A percentile compares a stretch with the other conserved stretches of the same genome.
Conservation (phyloP, 805 yeast species). For the Starmerella sp. region DNA sequence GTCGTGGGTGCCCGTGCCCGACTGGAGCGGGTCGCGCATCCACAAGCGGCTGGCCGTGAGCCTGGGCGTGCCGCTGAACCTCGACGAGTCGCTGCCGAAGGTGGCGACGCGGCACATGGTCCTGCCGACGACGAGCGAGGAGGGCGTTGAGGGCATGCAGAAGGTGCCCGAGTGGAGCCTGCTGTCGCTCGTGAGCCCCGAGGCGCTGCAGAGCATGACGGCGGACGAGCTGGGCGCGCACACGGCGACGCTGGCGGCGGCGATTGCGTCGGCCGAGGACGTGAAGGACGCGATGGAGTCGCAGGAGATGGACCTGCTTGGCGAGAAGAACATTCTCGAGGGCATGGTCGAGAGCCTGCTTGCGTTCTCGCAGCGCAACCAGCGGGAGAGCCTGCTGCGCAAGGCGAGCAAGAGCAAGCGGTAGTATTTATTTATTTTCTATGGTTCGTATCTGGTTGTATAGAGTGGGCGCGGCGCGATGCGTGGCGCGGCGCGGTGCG, state of each 20-base stretch:
- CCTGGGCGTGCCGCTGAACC: constrained; percentile 62
- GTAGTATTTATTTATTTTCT: neutral
- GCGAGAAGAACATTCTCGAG: constrained; percentile 69
- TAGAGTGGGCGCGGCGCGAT: no score
- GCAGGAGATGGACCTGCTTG: constrained; percentile 38
- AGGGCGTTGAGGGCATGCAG: constrained; percentile 15
- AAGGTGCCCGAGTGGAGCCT: constrained; percentile 26
- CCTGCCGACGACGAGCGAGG: constrained; percentile 10
- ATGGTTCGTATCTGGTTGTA: no score
- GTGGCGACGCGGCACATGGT: constrained; percentile 16
- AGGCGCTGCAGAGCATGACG: constrained; percentile 31
- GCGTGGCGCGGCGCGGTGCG: no score
- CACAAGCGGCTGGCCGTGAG: constrained; percentile 52
- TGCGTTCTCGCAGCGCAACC: constrained; percentile 62
- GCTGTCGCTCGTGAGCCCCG: constrained; percentile 29
- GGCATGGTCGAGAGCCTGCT: constrained; percentile 80
- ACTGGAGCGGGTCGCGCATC: constrained; percentile 59
- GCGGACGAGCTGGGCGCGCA: constrained; percentile 33
- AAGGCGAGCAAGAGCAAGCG: constrained; percentile 5
- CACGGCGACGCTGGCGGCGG: constrained; percentile 28
- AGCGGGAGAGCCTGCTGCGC: constrained; percentile 19
- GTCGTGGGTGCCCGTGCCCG: constrained; percentile 45
- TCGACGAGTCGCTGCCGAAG: constrained; percentile 42
- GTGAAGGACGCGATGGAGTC: constrained; percentile 43
- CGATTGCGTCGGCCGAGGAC: constrained; percentile 32